Conservation (phyloP, 768 basidiomycete species). For the Lyophyllum shimeji region DNA sequence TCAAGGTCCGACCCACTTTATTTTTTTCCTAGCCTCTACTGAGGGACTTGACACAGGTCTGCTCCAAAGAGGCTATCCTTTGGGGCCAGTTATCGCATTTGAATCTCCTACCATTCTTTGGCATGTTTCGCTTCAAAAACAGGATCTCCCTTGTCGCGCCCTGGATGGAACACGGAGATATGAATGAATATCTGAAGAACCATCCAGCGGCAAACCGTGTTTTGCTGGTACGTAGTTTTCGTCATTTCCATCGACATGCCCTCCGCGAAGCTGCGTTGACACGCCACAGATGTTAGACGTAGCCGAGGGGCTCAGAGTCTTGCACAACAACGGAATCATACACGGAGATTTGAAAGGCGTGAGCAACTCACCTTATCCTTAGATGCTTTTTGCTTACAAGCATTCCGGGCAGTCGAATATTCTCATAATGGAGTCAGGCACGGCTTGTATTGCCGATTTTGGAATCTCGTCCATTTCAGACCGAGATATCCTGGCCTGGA, state of each 20-base stretch:
- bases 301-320: slow-evolving; percentile 21
- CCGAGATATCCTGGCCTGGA: slow-evolving; percentile 12
- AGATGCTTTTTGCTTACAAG: no score
- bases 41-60: background rate
- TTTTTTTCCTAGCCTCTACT: background rate
- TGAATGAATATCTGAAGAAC: background rate
- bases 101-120: slow-evolving; percentile 31
- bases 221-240: background rate
- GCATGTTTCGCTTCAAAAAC: slow-evolving; percentile 19
- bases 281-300: background rate
- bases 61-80: slow-evolving; percentile 13
- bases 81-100: slow-evolving; percentile 31
- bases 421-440: slow-evolving; percentile 19
- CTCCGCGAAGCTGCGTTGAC: no score
- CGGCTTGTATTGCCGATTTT: slow-evolving; percentile 25
- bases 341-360: slow-evolving; percentile 30
- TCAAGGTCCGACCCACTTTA: background rate
- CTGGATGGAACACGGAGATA: background rate
- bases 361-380: background rate
- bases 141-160: background rate
- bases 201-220: background rate
- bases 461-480: slow-evolving; percentile 21
- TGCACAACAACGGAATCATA: slow-evolving; percentile 21
- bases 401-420: slow-evolving; percentile 27
- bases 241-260: no score